Evolutionary conservation across 164 flowering plant genomes (phyloP).

Genomic region (Echeveria elegans): DNA sequence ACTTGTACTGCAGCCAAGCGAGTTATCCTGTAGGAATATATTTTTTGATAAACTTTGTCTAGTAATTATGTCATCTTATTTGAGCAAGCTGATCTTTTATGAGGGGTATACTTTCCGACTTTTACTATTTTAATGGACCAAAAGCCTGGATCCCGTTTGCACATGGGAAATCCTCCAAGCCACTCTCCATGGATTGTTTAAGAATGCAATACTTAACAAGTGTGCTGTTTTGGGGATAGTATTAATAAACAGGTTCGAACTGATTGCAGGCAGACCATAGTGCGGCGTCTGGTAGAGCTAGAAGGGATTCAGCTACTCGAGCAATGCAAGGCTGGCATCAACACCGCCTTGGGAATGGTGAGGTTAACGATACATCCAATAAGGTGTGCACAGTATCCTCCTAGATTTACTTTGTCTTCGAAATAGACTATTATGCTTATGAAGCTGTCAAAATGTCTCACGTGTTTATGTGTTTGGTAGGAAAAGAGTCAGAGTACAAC

Average conservation of each 20-base stretch:
- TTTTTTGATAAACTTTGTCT: no score
- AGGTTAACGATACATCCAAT: conserved; percentile 68
- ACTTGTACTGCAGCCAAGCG: no score
- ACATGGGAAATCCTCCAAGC: neutral
- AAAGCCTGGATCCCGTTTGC: neutral
- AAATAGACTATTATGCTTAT: neutral
- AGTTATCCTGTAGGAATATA: no score
- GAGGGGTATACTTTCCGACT: no score
- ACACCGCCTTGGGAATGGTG: conserved; percentile 73
- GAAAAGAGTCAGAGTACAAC: conserved; percentile 42
- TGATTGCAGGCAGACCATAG: conserved; percentile 35
- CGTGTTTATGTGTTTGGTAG: conserved; percentile 19
- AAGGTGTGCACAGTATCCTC: conserved; percentile 30
- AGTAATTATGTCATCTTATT: neutral
- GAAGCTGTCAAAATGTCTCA: neutral
- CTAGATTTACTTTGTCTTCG: neutral
- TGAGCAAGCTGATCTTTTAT: neutral
- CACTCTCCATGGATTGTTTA: no score
- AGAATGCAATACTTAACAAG: no score
- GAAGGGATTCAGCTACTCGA: conserved; percentile 96
- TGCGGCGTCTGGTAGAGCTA: conserved; percentile 64
- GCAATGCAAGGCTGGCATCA: conserved; percentile 98
- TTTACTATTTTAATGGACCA: neutral
- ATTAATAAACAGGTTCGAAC: neutral
- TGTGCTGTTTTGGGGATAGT: neutral